Evolutionary conservation across 129 eudicot genomes (phyloP).

Genomic region (Tagetes erecta): DNA sequence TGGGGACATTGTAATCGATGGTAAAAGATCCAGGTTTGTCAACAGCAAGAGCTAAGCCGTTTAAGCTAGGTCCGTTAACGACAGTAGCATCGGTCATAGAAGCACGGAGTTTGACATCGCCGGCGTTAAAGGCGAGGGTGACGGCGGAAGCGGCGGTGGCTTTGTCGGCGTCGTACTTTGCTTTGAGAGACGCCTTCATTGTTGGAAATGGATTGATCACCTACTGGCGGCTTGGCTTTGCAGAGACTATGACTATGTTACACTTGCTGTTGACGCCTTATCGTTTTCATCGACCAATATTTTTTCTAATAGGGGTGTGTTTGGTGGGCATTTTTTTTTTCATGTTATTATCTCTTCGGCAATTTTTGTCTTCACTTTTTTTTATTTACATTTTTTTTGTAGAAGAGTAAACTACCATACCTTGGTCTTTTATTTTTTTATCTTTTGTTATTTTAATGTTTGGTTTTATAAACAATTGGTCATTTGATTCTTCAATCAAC

Average conservation of each 20-base stretch:
- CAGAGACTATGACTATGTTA: conserved; percentile 4
- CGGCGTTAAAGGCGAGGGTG: conserved; percentile 68
- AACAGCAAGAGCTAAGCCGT: conserved; percentile 70
- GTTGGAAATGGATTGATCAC: not conserved
- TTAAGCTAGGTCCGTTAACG: conserved; percentile 68
- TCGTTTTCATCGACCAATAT: conserved; percentile 39
- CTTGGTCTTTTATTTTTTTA: no score
- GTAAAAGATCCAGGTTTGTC: conserved; percentile 85
- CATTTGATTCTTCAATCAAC: no score
- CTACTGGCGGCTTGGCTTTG: not conserved
- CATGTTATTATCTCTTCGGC: not conserved
- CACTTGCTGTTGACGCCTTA: conserved; percentile 12
- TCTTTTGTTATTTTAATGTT: no score
- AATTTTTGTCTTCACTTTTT: no score
- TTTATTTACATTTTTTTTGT: no score
- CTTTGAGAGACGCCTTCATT: conserved; percentile 81
- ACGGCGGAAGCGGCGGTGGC: conserved; percentile 74
- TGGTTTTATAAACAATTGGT: no score
- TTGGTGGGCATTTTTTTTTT: conserved; percentile 14
- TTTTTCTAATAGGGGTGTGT: conserved; percentile 11
- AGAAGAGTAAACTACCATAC: no score
- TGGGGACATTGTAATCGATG: conserved; percentile 79
- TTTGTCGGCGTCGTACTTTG: conserved; percentile 67
- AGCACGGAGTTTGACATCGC: conserved; percentile 83
- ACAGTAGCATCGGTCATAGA: conserved; percentile 87